Conservation (phyloP, 140 eudicot genomes). For the Eryngium alpinum region DNA sequence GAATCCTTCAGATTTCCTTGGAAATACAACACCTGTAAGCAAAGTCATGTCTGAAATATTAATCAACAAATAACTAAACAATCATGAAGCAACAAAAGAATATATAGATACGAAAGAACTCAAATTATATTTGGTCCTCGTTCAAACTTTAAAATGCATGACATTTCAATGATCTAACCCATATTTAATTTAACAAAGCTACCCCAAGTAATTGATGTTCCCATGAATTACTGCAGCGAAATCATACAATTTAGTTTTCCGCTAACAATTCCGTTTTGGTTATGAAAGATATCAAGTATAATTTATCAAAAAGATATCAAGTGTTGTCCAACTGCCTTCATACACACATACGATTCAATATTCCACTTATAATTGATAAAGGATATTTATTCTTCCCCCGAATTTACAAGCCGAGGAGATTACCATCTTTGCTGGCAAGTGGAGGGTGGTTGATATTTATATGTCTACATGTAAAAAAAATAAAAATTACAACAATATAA, state of each 20-base stretch:
- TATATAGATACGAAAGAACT: background rate
- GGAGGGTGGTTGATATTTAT: too few species aligned
- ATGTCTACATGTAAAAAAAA: too few species aligned
- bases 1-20: slow-evolving; percentile 71
- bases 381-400: too few species aligned
- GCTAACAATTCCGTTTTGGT: background rate
- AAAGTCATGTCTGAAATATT: background rate
- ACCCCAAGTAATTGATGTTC: too few species aligned
- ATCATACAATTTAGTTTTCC: background rate
- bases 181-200: too few species aligned
- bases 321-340: background rate
- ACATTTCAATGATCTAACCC: too few species aligned
- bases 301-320: background rate
- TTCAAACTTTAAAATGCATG: too few species aligned
- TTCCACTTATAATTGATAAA: background rate
- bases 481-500: too few species aligned
- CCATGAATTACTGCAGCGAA: background rate
- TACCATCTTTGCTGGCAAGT: too few species aligned
- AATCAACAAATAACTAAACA: background rate
- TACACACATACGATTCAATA: background rate
- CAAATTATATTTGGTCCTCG: background rate
- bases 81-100: background rate
- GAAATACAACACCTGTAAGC: slow-evolving; percentile 62
- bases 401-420: too few species aligned
- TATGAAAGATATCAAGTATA: background rate